Percentiles rank a stretch among this genome's conserved stretches.
Evolutionary conservation across 2,329 filamentous ascomycete genomes (phyloP).

Genomic region (Colletotrichum sp.): DNA sequence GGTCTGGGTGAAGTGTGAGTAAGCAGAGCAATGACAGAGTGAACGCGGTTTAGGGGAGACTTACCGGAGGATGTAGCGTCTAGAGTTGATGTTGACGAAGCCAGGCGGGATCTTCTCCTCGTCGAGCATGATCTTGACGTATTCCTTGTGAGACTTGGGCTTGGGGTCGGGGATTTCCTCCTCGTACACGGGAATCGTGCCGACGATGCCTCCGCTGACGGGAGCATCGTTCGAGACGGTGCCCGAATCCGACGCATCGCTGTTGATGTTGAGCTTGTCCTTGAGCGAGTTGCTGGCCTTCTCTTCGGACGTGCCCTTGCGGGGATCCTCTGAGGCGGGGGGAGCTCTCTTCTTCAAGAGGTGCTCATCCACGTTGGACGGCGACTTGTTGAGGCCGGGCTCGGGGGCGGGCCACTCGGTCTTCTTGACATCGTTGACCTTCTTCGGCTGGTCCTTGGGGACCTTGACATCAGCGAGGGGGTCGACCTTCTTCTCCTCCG

Average conservation of each 20-base stretch:
- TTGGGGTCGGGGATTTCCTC: conserved; percentile 36
- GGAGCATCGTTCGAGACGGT: conserved; percentile 21
- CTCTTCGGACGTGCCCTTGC: conserved; percentile 4
- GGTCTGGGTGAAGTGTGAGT: conserved; percentile 55
- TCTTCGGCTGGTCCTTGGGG: conserved; percentile 12
- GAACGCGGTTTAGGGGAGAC: conserved; percentile 32
- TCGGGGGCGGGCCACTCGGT: conserved; percentile 14
- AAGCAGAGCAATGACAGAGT: neutral
- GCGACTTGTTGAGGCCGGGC: conserved; percentile 10
- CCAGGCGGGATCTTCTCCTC: conserved; percentile 53
- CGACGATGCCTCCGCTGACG: conserved; percentile 21
- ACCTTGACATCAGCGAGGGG: conserved; percentile 7
- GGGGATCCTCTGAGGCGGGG: conserved; percentile 20
- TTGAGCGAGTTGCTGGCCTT: conserved; percentile 26
- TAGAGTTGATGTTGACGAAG: conserved; percentile 49
- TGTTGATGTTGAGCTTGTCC: conserved; percentile 27
- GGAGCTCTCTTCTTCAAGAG: conserved; percentile 13
- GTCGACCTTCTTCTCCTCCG: conserved; percentile 1
- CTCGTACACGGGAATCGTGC: conserved; percentile 31
- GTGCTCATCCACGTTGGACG: conserved; percentile 16
- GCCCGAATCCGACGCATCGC: neutral
- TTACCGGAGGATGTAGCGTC: conserved; percentile 68
- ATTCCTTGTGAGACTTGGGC: conserved; percentile 60
- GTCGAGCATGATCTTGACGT: conserved; percentile 49
- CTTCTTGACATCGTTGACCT: conserved; percentile 15